Evolutionary conservation across 2,329 filamentous ascomycete genomes (phyloP), one percentile per base, ranked within the genome.

Genomic region (Hymenoscyphus linearis): DNA sequence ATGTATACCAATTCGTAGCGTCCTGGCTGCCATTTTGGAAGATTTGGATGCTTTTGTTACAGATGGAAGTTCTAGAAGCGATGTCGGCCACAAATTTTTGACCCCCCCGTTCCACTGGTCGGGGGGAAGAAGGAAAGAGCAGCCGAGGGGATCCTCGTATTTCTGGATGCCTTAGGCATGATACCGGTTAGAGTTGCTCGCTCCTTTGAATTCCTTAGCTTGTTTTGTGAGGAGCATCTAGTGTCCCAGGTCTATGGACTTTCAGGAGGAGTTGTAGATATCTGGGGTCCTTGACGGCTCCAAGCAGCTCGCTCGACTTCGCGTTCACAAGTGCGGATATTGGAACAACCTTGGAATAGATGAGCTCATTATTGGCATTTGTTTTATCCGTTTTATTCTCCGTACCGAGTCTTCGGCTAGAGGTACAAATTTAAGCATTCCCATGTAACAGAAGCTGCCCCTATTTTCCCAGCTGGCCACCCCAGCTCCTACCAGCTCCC

Each of bases 1-100:
- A 4, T n/a, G 5, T 78, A 75, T 74, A 88, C 86, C 87, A 77
- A 89, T 89, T 75, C 85, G 82, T 64, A 90, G 80, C 63, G 85
- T 82, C 74, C 85, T 79, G 70, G 85, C 79, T 73, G 85, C 85
- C 84, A 87, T 85, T 60, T 59, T 22, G 13, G 44, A 12, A 13
- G 7, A 13, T 2, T 22, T 22, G n/a, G 37, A n/a, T 50, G 31
- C 59, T 58, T 55, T 57, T 50, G 47, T 62, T 56, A 64, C 58
- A 31, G 22, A 35, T 22, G 18, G 44, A 50, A 12, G 44, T n/a
- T 50, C 47, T 27, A 60, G 52, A 47, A 57, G 65, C 66, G 65
- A 65, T 62, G 59, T 65, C 65, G 66, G 60, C 26, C 54, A 64
- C 50, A 62, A 58, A 47, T 63, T 64, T 62, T 60, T 52, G 44